These are phyloP conservation scores for Royoungia palumana DNA, from an alignment of 768 basidiomycete genomes.

Conservation along the genomic window DNA sequence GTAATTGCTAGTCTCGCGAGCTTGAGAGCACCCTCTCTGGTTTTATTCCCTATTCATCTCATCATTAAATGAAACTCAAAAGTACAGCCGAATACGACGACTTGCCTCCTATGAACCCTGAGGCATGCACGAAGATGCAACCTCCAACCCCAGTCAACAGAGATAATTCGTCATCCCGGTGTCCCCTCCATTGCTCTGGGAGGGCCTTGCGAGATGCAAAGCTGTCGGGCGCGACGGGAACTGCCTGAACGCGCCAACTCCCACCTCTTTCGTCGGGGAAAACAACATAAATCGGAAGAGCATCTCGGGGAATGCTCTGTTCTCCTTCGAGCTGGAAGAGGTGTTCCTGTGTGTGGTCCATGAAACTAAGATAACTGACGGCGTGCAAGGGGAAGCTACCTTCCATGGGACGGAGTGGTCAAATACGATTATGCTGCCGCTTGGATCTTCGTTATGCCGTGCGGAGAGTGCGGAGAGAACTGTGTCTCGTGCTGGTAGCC, in stretches of 20 bases:
- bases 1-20: constrained; percentile 70
- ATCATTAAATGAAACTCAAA: constrained; percentile 8
- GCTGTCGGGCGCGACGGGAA: constrained; percentile 75
- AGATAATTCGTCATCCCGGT: constrained; percentile 81
- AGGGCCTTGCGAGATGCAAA: constrained; percentile 91
- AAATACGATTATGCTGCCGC: constrained; percentile 77
- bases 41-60: constrained; percentile 69
- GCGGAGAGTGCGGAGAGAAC: constrained; percentile 59
- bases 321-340: constrained; percentile 82
- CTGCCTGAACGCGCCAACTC: constrained; percentile 92
- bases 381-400: constrained; percentile 37
- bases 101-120: constrained; percentile 93
- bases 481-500: constrained; percentile 88
- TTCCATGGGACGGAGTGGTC: constrained; percentile 86
- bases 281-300: constrained; percentile 75
- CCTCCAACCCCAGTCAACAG: constrained; percentile 71
- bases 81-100: constrained; percentile 4
- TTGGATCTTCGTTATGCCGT: constrained; percentile 59
- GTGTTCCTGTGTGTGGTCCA: constrained; percentile 60
- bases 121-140: constrained; percentile 91
- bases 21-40: constrained; percentile 80
- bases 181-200: constrained; percentile 90
- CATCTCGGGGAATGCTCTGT: constrained; percentile 39
- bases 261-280: constrained; percentile 79
- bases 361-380: constrained; percentile 1